Percentiles rank a stretch among this genome's conserved stretches.
These are phyloP conservation scores for Zymoseptoria tritici DNA, from an alignment of 2,329 filamentous ascomycete genomes.

Conservation along the genomic window DNA sequence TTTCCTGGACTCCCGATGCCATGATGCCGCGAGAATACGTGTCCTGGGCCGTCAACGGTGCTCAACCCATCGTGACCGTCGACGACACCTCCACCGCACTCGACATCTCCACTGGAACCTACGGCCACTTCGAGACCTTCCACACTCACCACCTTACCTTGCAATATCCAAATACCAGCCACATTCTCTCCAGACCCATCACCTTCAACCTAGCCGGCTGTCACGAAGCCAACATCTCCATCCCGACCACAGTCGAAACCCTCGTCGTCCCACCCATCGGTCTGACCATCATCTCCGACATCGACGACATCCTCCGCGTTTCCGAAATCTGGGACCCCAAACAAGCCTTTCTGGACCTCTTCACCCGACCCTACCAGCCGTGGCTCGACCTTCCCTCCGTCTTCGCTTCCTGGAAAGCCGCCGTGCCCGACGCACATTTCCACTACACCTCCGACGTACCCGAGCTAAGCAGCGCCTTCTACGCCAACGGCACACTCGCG, in stretches of 20 bases:
- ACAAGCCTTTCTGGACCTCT: constrained; percentile 12
- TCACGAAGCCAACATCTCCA: background rate
- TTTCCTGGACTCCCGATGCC: background rate
- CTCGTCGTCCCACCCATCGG: constrained; percentile 11
- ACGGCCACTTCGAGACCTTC: constrained; percentile 4
- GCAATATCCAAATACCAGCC: background rate
- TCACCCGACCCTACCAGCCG: constrained; percentile 13
- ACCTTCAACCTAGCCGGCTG: background rate
- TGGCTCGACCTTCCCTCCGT: constrained; percentile 18
- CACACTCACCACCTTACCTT: background rate
- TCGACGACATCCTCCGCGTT: constrained; percentile 22
- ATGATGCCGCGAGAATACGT: background rate
- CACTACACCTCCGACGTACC: constrained; percentile 22
- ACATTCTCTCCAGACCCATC: background rate
- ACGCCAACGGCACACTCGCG: constrained; percentile 5
- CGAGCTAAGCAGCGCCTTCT: constrained; percentile 11
- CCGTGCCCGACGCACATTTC: constrained; percentile 17
- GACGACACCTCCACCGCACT: background rate
- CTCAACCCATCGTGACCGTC: background rate
- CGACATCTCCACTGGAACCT: background rate
- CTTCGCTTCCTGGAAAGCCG: constrained; percentile 4
- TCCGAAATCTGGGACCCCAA: constrained; percentile 21
- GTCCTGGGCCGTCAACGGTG: background rate
- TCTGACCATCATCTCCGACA: constrained; percentile 21
- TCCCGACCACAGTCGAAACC: background rate